A percentile compares a stretch with the other conserved stretches of the same genome.
Evolutionary conservation across 495 filamentous ascomycete genomes (phyloP).

Genomic region (Podospora appendiculata): DNA sequence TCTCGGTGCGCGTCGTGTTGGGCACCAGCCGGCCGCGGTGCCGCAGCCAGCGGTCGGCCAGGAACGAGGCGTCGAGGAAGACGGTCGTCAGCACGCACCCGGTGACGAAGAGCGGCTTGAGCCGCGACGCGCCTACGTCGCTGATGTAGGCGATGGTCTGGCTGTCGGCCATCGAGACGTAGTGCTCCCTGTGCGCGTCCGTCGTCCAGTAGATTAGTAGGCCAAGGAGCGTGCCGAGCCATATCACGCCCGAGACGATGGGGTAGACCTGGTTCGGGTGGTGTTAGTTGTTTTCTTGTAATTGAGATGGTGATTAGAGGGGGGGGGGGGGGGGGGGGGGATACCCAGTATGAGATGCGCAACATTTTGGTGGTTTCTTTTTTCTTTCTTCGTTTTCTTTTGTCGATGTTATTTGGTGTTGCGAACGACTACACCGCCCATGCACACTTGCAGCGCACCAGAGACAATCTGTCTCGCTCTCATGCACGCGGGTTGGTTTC

Average conservation of each 20-base stretch:
- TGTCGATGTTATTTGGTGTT: background rate
- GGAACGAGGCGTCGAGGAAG: conserved; percentile 75
- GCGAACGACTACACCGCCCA: too few relatives aligned
- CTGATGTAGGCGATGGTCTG: conserved; percentile 79
- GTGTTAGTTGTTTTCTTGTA: conserved; percentile 1
- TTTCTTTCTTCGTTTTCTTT: background rate
- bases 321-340: conserved; percentile 5
- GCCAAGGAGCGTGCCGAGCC: conserved; percentile 58
- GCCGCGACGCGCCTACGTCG: conserved; percentile 60
- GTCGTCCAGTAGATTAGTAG: conserved; percentile 56
- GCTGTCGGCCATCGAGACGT: conserved; percentile 53
- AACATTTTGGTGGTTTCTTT: conserved; percentile 10
- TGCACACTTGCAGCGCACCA: too few relatives aligned
- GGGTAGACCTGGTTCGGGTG: conserved; percentile 66
- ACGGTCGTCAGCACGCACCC: conserved; percentile 73
- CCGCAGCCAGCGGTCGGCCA: conserved; percentile 74
- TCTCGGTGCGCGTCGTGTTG: conserved; percentile 62
- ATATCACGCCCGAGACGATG: conserved; percentile 68
- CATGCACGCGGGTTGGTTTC: too few relatives aligned
- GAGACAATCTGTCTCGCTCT: too few relatives aligned
- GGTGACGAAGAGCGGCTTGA: conserved; percentile 85
- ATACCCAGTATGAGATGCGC: conserved; percentile 48
- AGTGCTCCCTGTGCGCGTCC: conserved; percentile 47
- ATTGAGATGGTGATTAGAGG: background rate
- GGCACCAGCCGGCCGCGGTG: conserved; percentile 64